Evolutionary conservation across 345 rosid genomes (phyloP).

Genomic region (Stellera chamaejasme): DNA sequence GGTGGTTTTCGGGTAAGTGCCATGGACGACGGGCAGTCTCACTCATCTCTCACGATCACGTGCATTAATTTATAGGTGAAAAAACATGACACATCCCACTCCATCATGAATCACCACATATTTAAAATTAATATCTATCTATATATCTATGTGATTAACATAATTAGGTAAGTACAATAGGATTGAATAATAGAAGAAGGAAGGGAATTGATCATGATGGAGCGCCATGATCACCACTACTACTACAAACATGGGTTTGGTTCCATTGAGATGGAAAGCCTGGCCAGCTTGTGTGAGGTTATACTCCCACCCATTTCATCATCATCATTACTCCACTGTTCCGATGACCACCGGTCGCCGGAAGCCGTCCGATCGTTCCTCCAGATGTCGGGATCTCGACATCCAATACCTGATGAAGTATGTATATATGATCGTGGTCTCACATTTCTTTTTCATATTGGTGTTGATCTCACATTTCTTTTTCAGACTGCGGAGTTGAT

Average conservation of each 20-base stretch:
- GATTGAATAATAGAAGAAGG: no score
- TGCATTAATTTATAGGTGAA: no score
- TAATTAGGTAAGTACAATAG: no score
- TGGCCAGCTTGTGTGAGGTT: constrained; percentile 45
- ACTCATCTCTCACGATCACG: no score
- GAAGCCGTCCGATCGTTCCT: constrained; percentile 31
- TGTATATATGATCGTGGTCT: neutral
- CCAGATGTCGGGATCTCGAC: constrained; percentile 34
- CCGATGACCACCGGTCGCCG: constrained; percentile 6
- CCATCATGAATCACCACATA: no score
- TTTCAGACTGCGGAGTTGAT: constrained; percentile 35
- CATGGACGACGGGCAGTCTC: no score
- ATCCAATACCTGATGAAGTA: constrained; percentile 32
- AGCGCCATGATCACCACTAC: neutral
- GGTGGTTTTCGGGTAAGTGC: no score
- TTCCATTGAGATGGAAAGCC: constrained; percentile 39
- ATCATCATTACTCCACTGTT: constrained; percentile 2
- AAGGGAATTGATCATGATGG: no score
- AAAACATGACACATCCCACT: no score
- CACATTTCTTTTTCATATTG: neutral
- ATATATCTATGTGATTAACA: no score
- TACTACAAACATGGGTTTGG: constrained; percentile 29
- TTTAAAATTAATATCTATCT: no score
- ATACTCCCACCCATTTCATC: constrained; percentile 34
- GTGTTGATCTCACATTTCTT: neutral